These are phyloP conservation scores for Raphanus sativus DNA, from an alignment of 345 rosid species.

Conservation along the genomic window DNA sequence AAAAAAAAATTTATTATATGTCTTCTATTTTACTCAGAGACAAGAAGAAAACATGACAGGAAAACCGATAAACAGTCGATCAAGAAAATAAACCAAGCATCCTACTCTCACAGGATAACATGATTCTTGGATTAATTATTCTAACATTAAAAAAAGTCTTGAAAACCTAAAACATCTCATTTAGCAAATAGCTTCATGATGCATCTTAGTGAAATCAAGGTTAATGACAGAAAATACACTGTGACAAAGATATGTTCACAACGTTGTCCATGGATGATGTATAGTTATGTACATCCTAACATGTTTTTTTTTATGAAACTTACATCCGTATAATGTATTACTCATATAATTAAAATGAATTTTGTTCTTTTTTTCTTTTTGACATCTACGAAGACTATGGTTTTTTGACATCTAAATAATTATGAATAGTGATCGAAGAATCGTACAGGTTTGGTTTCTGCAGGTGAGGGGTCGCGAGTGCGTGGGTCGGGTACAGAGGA, in stretches of 20 bases:
- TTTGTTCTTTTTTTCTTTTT: background rate
- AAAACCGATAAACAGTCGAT: too few species aligned
- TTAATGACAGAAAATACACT: background rate
- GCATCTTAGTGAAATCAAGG: background rate
- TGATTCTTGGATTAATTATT: too few species aligned
- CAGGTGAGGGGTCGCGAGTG: slow-evolving; percentile 32
- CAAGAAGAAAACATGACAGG: too few species aligned
- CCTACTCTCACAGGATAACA: too few species aligned
- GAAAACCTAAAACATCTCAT: too few species aligned
- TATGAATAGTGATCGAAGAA: slow-evolving; percentile 11
- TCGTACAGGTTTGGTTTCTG: slow-evolving; percentile 23
- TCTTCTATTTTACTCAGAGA: too few species aligned
- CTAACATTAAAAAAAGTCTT: too few species aligned
- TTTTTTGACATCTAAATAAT: background rate
- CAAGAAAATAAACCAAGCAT: too few species aligned
- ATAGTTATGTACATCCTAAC: background rate
- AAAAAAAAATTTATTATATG: too few species aligned
- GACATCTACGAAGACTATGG: background rate
- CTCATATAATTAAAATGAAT: background rate
- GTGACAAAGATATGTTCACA: background rate
- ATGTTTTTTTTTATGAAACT: background rate
- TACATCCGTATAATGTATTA: too few species aligned
- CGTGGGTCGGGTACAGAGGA: slow-evolving; percentile 31
- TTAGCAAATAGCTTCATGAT: background rate
- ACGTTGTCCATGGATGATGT: background rate